Conservation (phyloP, 805 yeast genomes). For the Metschnikowia lochheadii region DNA sequence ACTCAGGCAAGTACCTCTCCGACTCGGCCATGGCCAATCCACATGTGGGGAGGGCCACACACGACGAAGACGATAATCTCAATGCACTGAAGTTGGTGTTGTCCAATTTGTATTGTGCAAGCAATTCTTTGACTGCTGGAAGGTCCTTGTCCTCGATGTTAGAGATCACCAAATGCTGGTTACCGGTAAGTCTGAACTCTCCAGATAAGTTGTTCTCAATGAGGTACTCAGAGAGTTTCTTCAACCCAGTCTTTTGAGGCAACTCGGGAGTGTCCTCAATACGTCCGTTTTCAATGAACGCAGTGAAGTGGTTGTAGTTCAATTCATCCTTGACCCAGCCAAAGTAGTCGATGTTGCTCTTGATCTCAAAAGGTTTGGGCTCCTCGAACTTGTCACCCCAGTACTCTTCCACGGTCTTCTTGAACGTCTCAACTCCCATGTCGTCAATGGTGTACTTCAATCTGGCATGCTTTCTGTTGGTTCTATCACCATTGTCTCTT, state of each 20-base stretch:
- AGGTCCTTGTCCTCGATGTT: slow-evolving; percentile 68
- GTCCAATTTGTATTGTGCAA: slow-evolving; percentile 75
- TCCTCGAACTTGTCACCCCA: slow-evolving; percentile 73
- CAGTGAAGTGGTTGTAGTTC: slow-evolving; percentile 84
- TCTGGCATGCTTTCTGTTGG: slow-evolving; percentile 95
- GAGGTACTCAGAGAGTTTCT: slow-evolving; percentile 70
- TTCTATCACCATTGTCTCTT: slow-evolving; percentile 92
- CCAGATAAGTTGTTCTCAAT: slow-evolving; percentile 54
- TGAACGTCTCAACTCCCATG: slow-evolving; percentile 82
- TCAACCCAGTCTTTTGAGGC: slow-evolving; percentile 86
- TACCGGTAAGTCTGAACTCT: slow-evolving; percentile 91
- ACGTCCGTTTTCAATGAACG: slow-evolving; percentile 94
- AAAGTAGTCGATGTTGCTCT: slow-evolving; percentile 83
- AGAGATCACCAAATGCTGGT: slow-evolving; percentile 83
- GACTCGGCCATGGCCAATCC: slow-evolving; percentile 99
- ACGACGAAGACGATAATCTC: slow-evolving; percentile 88
- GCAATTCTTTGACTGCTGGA: slow-evolving; percentile 53
- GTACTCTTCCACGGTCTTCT: slow-evolving; percentile 73
- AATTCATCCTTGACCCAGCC: slow-evolving; percentile 91
- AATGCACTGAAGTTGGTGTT: slow-evolving; percentile 78
- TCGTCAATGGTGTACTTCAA: slow-evolving; percentile 95
- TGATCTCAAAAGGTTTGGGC: slow-evolving; percentile 69
- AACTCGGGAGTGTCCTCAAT: slow-evolving; percentile 87
- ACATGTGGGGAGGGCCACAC: slow-evolving; percentile 98
- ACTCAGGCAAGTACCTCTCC: slow-evolving; percentile 83